Percentiles rank a stretch among this genome's conserved stretches.
phyloP scores from a whole-genome alignment of 306 rosid species.

The Ceratonia siliqua region DNA sequence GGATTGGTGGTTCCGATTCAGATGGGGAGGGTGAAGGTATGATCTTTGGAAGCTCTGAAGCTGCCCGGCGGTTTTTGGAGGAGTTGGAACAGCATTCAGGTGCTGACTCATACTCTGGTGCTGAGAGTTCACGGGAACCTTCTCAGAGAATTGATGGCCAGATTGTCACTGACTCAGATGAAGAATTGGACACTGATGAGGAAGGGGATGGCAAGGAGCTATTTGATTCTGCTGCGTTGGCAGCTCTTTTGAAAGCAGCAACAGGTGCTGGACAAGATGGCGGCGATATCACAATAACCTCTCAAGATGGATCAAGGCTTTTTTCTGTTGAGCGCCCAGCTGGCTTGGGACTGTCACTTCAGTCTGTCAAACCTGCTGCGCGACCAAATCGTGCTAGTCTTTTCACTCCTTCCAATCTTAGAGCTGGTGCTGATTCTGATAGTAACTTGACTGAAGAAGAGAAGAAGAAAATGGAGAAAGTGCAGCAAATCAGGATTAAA shows the following conservation, averaged over 20 bases:
- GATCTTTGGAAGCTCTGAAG: constrained; percentile 71
- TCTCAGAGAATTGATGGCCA: constrained; percentile 84
- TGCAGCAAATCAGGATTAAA: constrained; percentile 77
- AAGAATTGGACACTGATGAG: constrained; percentile 82
- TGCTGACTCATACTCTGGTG: constrained; percentile 51
- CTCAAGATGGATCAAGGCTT: constrained; percentile 89
- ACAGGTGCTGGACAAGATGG: constrained; percentile 75
- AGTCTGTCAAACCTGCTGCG: constrained; percentile 60
- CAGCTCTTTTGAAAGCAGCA: constrained; percentile 93
- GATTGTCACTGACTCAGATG: constrained; percentile 85
- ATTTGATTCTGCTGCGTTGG: constrained; percentile 91
- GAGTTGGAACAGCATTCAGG: constrained; percentile 64
- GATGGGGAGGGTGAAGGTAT: constrained; percentile 64
- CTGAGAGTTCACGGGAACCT: constrained; percentile 53
- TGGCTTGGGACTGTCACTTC: constrained; percentile 89
- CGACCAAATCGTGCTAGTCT: constrained; percentile 60
- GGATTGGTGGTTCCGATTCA: constrained; percentile 45
- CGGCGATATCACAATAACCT: constrained; percentile 69
- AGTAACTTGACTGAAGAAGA: constrained; percentile 78
- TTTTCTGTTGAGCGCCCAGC: constrained; percentile 98
- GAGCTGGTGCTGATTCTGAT: constrained; percentile 50
- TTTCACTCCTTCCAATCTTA: constrained; percentile 49
- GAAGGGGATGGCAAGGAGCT: constrained; percentile 85
- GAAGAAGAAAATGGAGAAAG: constrained; percentile 60
- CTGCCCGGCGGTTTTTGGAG: constrained; percentile 64